Evolutionary conservation across 176 grass and related monocot species (phyloP).

Genomic region (Pharus latifolius): DNA sequence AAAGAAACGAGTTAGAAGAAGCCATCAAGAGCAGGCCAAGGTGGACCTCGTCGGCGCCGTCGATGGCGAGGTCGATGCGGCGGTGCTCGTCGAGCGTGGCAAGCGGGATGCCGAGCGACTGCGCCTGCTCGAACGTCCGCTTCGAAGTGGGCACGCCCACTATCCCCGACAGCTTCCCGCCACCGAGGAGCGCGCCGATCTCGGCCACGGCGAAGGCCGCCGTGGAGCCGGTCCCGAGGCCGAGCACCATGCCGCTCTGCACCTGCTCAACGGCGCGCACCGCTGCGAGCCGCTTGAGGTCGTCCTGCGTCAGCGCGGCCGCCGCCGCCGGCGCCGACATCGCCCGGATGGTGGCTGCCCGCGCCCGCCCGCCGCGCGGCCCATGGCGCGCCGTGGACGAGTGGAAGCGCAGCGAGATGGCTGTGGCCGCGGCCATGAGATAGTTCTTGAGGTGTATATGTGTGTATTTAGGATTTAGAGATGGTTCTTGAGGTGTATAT

Average conservation of each 20-base stretch:
- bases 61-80: conserved; percentile 79
- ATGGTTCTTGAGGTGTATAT: conserved; percentile 3
- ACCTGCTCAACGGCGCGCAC: conserved; percentile 89
- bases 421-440: neutral
- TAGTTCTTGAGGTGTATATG: no score
- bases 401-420: conserved; percentile 34
- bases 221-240: conserved; percentile 92
- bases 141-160: conserved; percentile 97
- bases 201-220: conserved; percentile 91
- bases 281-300: conserved; percentile 87
- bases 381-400: conserved; percentile 5
- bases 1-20: no score
- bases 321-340: conserved; percentile 41
- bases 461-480: neutral
- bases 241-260: conserved; percentile 87
- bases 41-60: conserved; percentile 89
- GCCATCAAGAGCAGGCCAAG: neutral
- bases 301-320: conserved; percentile 67
- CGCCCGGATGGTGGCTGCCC: conserved; percentile 21
- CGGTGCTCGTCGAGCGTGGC: conserved; percentile 94
- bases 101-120: conserved; percentile 79
- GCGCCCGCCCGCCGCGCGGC: neutral
- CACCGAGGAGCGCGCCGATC: conserved; percentile 63
- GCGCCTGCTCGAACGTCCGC: conserved; percentile 89
- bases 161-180: conserved; percentile 65